These are phyloP conservation scores for Tuctoria greenei DNA, from an alignment of 176 grass and related monocot genomes.

Conservation along the genomic window DNA sequence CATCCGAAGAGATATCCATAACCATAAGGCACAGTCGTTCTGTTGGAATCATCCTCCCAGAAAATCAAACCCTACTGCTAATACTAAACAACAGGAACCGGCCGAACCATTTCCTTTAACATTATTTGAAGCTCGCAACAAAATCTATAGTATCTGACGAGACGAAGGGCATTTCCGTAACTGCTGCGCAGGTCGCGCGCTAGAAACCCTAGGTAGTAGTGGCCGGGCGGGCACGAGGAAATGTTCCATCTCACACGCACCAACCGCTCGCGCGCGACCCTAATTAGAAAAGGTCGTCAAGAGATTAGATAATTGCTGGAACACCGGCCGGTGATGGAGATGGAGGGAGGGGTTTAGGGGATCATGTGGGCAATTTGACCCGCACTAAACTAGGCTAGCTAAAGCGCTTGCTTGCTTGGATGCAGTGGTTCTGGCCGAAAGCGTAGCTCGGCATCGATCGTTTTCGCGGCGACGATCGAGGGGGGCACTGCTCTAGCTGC, in stretches of 20 bases:
- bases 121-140: not conserved
- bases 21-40: conserved; percentile 44
- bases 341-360: conserved; percentile 52
- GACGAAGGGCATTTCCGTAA: not conserved
- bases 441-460: conserved; percentile 38
- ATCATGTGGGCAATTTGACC: conserved; percentile 52
- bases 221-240: not conserved
- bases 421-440: conserved; percentile 40
- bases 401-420: not conserved
- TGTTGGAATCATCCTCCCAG: not conserved
- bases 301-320: not conserved
- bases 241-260: conserved; percentile 4
- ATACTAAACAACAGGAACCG: not conserved
- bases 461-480: too few relatives aligned
- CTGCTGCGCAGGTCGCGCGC: not conserved
- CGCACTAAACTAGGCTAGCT: conserved; percentile 37
- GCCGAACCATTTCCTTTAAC: not conserved
- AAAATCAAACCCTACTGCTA: conserved; percentile 36
- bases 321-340: conserved; percentile 15
- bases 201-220: not conserved
- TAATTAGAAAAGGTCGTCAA: conserved; percentile 22
- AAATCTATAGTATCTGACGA: not conserved
- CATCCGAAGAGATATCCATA: conserved; percentile 4
- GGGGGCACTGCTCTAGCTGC: too few relatives aligned
- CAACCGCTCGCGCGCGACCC: conserved; percentile 18